These are phyloP conservation scores for Aspergillus tamarii DNA, from an alignment of 2,329 filamentous ascomycete species.

Conservation along the genomic window DNA sequence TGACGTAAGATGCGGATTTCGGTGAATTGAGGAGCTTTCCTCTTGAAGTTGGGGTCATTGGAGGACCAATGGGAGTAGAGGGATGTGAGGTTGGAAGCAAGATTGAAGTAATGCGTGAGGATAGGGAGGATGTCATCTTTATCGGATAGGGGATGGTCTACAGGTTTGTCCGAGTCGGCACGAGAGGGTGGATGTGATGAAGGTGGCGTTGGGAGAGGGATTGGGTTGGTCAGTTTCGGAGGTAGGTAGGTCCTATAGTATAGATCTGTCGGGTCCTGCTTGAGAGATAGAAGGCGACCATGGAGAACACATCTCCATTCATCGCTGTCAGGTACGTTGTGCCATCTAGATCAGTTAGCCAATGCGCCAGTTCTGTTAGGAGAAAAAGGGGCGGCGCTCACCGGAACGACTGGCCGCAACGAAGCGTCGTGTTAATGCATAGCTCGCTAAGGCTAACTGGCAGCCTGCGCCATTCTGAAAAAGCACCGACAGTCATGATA, in stretches of 20 bases:
- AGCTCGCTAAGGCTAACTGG: slow-evolving; percentile 82
- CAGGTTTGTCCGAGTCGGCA: slow-evolving; percentile 3
- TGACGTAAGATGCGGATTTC: slow-evolving; percentile 92
- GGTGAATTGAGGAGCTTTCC: slow-evolving; percentile 81
- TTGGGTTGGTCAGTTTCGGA: slow-evolving; percentile 72
- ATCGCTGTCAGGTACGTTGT: slow-evolving; percentile 69
- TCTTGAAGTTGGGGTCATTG: slow-evolving; percentile 84
- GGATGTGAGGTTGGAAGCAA: slow-evolving; percentile 72
- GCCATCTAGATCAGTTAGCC: slow-evolving; percentile 65
- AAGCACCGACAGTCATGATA: slow-evolving; percentile 48
- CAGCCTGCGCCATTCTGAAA: slow-evolving; percentile 84
- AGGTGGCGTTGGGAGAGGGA: slow-evolving; percentile 54
- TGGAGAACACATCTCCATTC: slow-evolving; percentile 90
- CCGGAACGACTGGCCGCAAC: slow-evolving; percentile 93
- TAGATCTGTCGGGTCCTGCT: background rate
- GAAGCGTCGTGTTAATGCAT: slow-evolving; percentile 89
- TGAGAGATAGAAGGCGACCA: slow-evolving; percentile 65
- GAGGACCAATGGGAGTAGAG: slow-evolving; percentile 88
- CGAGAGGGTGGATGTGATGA: slow-evolving; percentile 33
- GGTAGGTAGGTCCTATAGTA: slow-evolving; percentile 54
- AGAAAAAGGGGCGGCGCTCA: slow-evolving; percentile 32
- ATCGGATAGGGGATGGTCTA: slow-evolving; percentile 27
- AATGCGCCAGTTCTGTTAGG: background rate
- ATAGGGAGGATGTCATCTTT: slow-evolving; percentile 65
- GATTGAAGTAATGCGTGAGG: slow-evolving; percentile 82